Percentiles rank a stretch among this genome's conserved stretches.
Conservation (phyloP, 305 asterid species). For the Stenogyne calaminthoides region DNA sequence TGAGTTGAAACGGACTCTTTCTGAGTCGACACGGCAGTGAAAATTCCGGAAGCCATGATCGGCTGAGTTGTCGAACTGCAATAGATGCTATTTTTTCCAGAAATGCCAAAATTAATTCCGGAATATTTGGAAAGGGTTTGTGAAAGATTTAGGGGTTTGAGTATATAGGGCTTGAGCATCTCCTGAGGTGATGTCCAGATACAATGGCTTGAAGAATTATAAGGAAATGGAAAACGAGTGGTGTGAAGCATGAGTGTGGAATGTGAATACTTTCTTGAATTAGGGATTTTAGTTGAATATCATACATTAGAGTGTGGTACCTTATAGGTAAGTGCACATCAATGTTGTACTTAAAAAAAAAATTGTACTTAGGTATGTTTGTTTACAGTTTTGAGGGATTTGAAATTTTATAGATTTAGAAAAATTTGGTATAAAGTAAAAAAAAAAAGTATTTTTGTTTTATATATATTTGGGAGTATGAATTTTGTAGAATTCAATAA, state of each 20-base stretch:
- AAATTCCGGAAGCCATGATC: constrained; percentile 51
- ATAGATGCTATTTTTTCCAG: constrained; percentile 6
- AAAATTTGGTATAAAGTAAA: too few species aligned
- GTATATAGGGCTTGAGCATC: constrained; percentile 33
- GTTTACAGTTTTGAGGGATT: too few species aligned
- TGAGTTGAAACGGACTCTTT: constrained; percentile 43
- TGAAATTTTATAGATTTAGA: too few species aligned
- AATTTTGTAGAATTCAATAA: too few species aligned
- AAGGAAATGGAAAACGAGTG: neutral
- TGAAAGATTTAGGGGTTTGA: constrained; percentile 27
- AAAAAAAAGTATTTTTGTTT: too few species aligned
- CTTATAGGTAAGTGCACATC: neutral
- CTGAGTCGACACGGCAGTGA: constrained; percentile 48
- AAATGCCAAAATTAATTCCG: neutral
- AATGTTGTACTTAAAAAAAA: too few species aligned
- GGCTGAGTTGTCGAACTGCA: constrained; percentile 27
- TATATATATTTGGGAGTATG: too few species aligned
- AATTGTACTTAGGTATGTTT: too few species aligned
- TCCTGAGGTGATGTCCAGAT: constrained; percentile 47
- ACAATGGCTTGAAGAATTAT: constrained; percentile 38
- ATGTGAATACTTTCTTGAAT: neutral
- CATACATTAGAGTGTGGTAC: neutral
- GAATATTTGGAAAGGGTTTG: constrained; percentile 10
- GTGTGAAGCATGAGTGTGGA: constrained; percentile 32
- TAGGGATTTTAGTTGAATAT: constrained; percentile 8